phyloP scores from a whole-genome alignment of 2,329 filamentous ascomycete species.

The Tolypocladium paradoxum region DNA sequence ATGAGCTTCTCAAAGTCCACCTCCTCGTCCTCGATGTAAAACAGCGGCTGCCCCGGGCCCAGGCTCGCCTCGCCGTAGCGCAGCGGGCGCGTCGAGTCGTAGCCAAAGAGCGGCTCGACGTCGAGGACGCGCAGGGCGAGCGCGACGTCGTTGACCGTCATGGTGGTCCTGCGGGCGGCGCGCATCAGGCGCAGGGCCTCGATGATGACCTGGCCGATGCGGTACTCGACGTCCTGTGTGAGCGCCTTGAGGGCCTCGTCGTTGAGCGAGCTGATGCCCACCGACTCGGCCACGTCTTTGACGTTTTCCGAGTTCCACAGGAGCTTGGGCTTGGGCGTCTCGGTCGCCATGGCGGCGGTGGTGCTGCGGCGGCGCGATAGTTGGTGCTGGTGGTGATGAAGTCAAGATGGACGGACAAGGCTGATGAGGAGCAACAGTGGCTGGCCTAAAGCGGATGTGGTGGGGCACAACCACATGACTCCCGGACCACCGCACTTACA shows the following conservation, averaged over 20 bases:
- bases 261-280: conserved; percentile 70
- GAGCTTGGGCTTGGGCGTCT: conserved; percentile 39
- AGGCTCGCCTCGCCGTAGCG: conserved; percentile 89
- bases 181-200: conserved; percentile 96
- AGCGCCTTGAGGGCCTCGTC: conserved; percentile 83
- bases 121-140: conserved; percentile 79
- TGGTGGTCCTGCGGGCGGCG: conserved; percentile 70
- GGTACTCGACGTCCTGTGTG: conserved; percentile 90
- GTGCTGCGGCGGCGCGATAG: neutral
- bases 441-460: neutral
- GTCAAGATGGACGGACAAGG: neutral
- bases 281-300: conserved; percentile 88
- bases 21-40: conserved; percentile 97
- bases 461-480: neutral
- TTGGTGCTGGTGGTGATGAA: neutral
- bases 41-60: conserved; percentile 86
- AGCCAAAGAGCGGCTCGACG: conserved; percentile 91
- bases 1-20: conserved; percentile 98
- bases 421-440: neutral
- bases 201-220: conserved; percentile 84
- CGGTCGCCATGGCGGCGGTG: conserved; percentile 22
- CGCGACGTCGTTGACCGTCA: conserved; percentile 82
- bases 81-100: conserved; percentile 82
- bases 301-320: conserved; percentile 97
- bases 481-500: no score